phyloP scores from a whole-genome alignment of 768 basidiomycete species.

The Lentinula sp. region DNA sequence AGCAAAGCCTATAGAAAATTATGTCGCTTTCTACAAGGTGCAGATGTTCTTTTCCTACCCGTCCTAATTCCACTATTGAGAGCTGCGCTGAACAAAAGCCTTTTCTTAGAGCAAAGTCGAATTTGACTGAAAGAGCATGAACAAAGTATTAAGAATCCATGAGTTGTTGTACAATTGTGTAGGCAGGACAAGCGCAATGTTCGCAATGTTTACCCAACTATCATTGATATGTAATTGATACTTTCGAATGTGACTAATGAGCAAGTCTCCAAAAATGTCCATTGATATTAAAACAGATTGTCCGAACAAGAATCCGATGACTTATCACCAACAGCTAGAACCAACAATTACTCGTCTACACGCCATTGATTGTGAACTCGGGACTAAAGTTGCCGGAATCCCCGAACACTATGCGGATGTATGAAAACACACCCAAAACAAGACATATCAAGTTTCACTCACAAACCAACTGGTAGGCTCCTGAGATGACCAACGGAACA shows the following conservation, averaged over 20 bases:
- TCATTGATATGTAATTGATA: background rate
- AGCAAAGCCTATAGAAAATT: slow-evolving; percentile 57
- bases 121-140: slow-evolving; percentile 17
- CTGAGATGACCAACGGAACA: slow-evolving; percentile 22
- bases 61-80: too few relatives aligned
- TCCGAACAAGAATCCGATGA: background rate
- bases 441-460: slow-evolving; percentile 3
- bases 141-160: background rate
- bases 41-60: background rate
- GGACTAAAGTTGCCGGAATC: slow-evolving; percentile 30
- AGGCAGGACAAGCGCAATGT: background rate
- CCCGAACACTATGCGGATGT: slow-evolving; percentile 22
- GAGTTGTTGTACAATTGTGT: background rate
- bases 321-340: too few relatives aligned
- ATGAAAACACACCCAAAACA: background rate
- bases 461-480: slow-evolving; percentile 26
- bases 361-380: slow-evolving; percentile 20
- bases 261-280: background rate
- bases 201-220: background rate
- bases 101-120: slow-evolving; percentile 31
- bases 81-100: background rate
- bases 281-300: background rate
- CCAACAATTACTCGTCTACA: too few relatives aligned
- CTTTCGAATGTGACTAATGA: background rate
- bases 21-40: slow-evolving; percentile 79